A percentile compares a stretch with the other conserved stretches of the same genome.
phyloP scores from a whole-genome alignment of 116 monocot species.

The Dioscorea cayenensis region DNA sequence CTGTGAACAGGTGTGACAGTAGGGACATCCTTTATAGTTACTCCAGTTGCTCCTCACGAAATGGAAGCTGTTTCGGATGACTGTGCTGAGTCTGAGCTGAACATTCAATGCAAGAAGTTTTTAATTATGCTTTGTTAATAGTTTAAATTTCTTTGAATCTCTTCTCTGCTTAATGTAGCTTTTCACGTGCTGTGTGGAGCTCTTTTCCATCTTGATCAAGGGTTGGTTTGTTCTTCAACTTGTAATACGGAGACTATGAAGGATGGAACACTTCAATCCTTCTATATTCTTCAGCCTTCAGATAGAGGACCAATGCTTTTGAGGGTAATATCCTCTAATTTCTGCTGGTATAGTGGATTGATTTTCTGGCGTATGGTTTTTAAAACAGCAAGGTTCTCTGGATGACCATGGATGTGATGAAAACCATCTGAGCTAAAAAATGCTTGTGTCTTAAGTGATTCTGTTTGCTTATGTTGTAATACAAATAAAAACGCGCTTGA shows the following conservation, averaged over 20 bases:
- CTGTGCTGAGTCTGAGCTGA: conserved; percentile 37
- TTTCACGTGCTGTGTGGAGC: conserved; percentile 60
- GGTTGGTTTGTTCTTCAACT: conserved; percentile 66
- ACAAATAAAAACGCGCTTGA: too few relatives aligned
- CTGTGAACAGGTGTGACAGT: conserved; percentile 47
- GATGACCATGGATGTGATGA: neutral
- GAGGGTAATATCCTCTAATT: conserved; percentile 36
- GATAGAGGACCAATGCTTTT: conserved; percentile 64
- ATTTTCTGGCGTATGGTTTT: neutral
- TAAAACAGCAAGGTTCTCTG: neutral
- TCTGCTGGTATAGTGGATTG: neutral
- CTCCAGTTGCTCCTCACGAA: conserved; percentile 39
- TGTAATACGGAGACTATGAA: conserved; percentile 73
- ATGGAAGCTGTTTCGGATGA: conserved; percentile 44
- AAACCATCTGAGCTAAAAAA: too few relatives aligned
- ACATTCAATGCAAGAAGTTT: conserved; percentile 42
- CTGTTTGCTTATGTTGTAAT: too few relatives aligned
- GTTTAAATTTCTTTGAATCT: neutral
- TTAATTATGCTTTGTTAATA: neutral
- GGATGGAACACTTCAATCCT: conserved; percentile 45
- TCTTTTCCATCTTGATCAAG: conserved; percentile 69
- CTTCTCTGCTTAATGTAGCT: conserved; percentile 39
- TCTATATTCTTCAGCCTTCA: conserved; percentile 80
- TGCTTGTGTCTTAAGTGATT: too few relatives aligned
- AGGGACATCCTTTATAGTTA: conserved; percentile 52